Evolutionary conservation across 371 early-diverging fungal species (phyloP).

Genomic region (Lichtheimia hyalospora): DNA sequence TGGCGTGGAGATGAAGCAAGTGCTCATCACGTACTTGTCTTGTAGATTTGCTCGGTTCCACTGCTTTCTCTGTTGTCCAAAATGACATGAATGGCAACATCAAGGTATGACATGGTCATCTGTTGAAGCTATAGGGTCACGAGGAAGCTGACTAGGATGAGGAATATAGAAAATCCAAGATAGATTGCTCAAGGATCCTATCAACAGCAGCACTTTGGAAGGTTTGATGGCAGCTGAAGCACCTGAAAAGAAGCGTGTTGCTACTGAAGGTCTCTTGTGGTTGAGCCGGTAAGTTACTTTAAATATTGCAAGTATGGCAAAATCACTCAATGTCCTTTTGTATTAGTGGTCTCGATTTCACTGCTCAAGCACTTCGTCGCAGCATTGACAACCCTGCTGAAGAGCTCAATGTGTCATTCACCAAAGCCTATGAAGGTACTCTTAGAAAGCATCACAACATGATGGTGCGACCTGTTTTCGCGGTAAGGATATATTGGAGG

Average conservation of each 20-base stretch:
- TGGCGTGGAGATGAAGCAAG: not conserved
- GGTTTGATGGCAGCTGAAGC: constrained; percentile 75
- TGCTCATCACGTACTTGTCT: not conserved
- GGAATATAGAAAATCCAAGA: constrained; percentile 75
- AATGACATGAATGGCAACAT: constrained; percentile 89
- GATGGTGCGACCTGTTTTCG: constrained; percentile 79
- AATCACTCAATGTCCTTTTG: not conserved
- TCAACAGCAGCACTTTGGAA: constrained; percentile 76
- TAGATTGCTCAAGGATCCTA: constrained; percentile 63
- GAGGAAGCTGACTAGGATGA: too few relatives aligned
- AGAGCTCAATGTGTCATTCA: constrained; percentile 82
- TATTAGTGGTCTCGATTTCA: constrained; percentile 79
- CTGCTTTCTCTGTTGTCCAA: constrained; percentile 84
- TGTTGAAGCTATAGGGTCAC: too few relatives aligned
- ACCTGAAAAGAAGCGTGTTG: constrained; percentile 71
- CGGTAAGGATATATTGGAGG: constrained; percentile 46
- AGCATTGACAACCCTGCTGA: constrained; percentile 69
- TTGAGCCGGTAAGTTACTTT: constrained; percentile 76
- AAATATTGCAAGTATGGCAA: too few relatives aligned
- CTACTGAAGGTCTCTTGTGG: constrained; percentile 94
- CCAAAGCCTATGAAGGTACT: constrained; percentile 77
- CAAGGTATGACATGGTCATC: constrained; percentile 44
- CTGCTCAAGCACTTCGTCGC: constrained; percentile 73
- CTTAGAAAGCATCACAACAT: constrained; percentile 80
- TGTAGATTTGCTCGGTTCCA: constrained; percentile 66